Evolutionary conservation across 495 filamentous ascomycete species (phyloP), one percentile per base, ranked within the genome.

Genomic region (Halenospora varia): DNA sequence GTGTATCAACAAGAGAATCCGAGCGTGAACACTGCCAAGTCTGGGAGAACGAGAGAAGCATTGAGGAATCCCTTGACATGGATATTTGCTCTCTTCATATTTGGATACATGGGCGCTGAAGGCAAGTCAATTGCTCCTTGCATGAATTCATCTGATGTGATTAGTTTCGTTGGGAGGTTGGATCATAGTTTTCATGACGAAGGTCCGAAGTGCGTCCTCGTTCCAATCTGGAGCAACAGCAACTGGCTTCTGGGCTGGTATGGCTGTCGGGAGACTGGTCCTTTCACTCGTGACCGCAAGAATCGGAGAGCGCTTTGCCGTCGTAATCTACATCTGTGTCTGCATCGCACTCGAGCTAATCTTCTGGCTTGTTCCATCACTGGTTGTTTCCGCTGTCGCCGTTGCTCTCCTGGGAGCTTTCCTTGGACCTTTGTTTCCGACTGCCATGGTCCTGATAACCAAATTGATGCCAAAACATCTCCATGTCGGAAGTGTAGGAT

Each of bases 131-230:
- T 11, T 24, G n/a, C 47, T 1, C 18, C 18, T 51, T 26, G 0
- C 20, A 20, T 17, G 23, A 9, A 10, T 15, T 10, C 10, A 11
- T 15, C 29, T 46, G 49, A 52, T 11, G 18, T 10, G 41, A 20
- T 20, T 53, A 70, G 91, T 96, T 25, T 83, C 85, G 0, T 76
- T 96, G 0, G 89, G 90, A 41, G 87, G 91, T 20, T 96, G 90
- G 92, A 84, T 95, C 44, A 87, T 92, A 47, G 87, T 87, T 2
- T 95, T 93, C 72, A 81, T 95, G 70, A 85, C 92, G 60, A 80
- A 73, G 26, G 88, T 89, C 51, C 86, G 91, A 10, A 67, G 82
- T 53, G 89, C 88, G 2, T 77, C 84, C 40, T 82, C 86, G 3
- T 82, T 84, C 41, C 75, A 75, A 2, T 85, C 90, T 2, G 88